Evolutionary conservation across 2,329 filamentous ascomycete species (phyloP).

Genomic region (Hawksworthiomyces lignivorus): DNA sequence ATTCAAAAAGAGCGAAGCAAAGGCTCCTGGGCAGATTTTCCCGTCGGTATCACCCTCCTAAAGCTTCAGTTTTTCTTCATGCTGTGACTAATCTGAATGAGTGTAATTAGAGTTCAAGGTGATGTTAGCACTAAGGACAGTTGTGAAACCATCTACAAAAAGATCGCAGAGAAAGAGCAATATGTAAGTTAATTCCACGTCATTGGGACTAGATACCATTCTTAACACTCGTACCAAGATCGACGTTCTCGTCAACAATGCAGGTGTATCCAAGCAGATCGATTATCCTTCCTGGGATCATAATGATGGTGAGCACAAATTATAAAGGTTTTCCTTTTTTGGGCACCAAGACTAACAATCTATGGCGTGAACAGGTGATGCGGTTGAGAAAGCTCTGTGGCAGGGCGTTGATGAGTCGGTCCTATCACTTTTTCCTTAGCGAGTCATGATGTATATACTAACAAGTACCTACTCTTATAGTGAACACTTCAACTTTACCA

Average conservation of each 20-base stretch:
- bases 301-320: neutral
- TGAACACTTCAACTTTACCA: neutral
- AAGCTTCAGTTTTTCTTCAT: too few species aligned
- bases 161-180: neutral
- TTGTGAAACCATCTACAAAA: neutral
- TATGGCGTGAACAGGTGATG: neutral
- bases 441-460: too few species aligned
- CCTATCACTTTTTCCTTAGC: too few species aligned
- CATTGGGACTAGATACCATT: too few species aligned
- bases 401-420: neutral
- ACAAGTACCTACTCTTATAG: too few species aligned
- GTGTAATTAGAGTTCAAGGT: neutral
- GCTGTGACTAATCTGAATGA: too few species aligned
- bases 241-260: neutral
- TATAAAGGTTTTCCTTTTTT: too few species aligned
- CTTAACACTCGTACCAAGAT: too few species aligned
- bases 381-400: neutral
- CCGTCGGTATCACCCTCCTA: too few species aligned
- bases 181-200: neutral
- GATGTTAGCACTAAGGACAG: conserved; percentile 1
- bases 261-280: neutral
- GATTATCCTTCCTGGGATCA: neutral
- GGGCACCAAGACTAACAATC: too few species aligned
- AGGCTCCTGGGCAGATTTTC: too few species aligned
- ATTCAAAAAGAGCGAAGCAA: neutral